Conservation (phyloP, 2,329 filamentous ascomycete genomes). For the Spiromastix sp. region DNA sequence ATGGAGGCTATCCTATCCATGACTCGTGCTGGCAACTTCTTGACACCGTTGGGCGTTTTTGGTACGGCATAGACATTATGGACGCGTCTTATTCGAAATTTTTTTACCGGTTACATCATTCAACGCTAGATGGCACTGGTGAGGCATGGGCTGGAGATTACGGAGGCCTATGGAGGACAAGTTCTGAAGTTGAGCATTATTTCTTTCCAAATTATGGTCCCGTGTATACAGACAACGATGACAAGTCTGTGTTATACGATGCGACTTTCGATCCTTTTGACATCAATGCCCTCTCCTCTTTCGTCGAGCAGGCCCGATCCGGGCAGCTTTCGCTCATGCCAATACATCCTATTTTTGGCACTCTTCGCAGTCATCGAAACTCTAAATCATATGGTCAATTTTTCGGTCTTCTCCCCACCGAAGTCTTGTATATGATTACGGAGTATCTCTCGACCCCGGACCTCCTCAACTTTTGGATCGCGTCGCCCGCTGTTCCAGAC, state of each 20-base stretch:
- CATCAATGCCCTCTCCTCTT: background rate
- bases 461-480: conserved; percentile 1
- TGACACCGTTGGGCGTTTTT: background rate
- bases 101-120: conserved; percentile 1
- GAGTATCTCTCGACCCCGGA: background rate
- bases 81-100: conserved; percentile 1
- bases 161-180: background rate
- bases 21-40: conserved; percentile 2
- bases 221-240: background rate
- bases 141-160: background rate
- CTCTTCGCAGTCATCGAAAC: background rate
- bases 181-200: background rate
- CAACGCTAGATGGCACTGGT: conserved; percentile 1
- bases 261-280: conserved; percentile 2
- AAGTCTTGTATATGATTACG: background rate
- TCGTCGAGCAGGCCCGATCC: conserved; percentile 2
- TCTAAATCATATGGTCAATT: background rate
- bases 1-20: background rate
- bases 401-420: background rate
- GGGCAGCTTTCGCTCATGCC: background rate
- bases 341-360: conserved; percentile 4
- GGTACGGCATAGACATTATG: background rate
- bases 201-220: background rate
- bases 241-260: background rate
- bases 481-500: background rate